These are phyloP conservation scores for Aspergillus sp. DNA, from an alignment of 2,329 filamentous ascomycete genomes.

Conservation along the genomic window DNA sequence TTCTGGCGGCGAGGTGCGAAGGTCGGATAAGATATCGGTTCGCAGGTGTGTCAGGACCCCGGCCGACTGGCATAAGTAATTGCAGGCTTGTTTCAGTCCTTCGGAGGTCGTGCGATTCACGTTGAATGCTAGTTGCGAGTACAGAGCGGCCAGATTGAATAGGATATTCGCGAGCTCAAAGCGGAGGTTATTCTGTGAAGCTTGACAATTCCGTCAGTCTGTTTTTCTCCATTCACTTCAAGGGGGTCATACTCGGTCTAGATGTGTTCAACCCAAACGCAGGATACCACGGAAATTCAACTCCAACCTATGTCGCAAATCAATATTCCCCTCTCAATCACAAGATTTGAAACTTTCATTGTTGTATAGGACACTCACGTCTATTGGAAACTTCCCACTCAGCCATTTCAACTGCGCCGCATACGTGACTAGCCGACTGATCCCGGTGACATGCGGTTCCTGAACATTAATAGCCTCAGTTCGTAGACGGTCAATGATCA, in stretches of 20 bases:
- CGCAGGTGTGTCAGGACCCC: constrained; percentile 77
- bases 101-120: constrained; percentile 72
- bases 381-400: constrained; percentile 89
- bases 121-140: constrained; percentile 81
- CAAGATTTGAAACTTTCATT: neutral
- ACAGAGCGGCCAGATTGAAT: constrained; percentile 88
- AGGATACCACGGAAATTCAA: constrained; percentile 95
- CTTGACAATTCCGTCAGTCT: constrained; percentile 19
- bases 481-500: constrained; percentile 75
- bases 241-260: constrained; percentile 46
- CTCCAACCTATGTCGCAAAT: constrained; percentile 60
- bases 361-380: constrained; percentile 49
- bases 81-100: constrained; percentile 78
- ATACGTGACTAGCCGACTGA: constrained; percentile 83
- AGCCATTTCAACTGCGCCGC: constrained; percentile 91
- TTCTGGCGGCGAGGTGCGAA: constrained; percentile 78
- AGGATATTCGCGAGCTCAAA: constrained; percentile 89
- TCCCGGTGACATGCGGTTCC: constrained; percentile 79
- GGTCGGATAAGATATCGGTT: constrained; percentile 68
- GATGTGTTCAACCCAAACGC: constrained; percentile 84
- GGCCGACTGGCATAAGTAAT: constrained; percentile 81
- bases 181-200: constrained; percentile 59
- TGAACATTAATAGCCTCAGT: constrained; percentile 80
- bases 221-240: neutral
- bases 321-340: constrained; percentile 2